phyloP scores from a whole-genome alignment of 2,329 filamentous ascomycete genomes.

The Pestalotiopsis fici region DNA sequence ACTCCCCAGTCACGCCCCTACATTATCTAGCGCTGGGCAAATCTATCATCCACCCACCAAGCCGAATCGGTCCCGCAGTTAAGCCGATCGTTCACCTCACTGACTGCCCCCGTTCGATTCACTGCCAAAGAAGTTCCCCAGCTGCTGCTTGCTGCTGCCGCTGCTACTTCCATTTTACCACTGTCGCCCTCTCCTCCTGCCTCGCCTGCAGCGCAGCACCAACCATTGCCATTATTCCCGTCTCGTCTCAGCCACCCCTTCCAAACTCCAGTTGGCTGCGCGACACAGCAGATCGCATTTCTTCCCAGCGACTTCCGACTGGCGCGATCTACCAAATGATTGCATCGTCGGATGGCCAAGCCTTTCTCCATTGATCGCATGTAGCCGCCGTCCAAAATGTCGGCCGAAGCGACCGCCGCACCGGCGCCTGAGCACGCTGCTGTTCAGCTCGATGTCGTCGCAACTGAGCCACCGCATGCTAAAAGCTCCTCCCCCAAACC shows the following conservation, averaged over 20 bases:
- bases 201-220: not conserved
- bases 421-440: slow-evolving; percentile 38
- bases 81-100: not conserved
- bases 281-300: too few species aligned
- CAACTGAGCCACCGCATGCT: slow-evolving; percentile 24
- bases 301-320: not conserved
- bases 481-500: slow-evolving; percentile 33
- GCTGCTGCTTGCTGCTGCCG: not conserved
- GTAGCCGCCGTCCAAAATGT: slow-evolving; percentile 50
- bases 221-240: not conserved
- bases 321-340: not conserved
- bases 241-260: slow-evolving; percentile 1
- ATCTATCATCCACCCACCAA: not conserved
- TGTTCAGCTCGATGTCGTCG: slow-evolving; percentile 24
- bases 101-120: not conserved
- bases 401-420: slow-evolving; percentile 55
- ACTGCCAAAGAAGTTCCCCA: not conserved
- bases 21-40: too few species aligned
- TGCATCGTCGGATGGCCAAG: slow-evolving; percentile 4
- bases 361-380: slow-evolving; percentile 34
- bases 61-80: not conserved
- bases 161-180: not conserved
- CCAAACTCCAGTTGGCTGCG: not conserved
- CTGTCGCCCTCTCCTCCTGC: not conserved
- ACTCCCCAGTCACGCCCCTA: not conserved